Evolutionary conservation across 169 alveolate genomes (phyloP).

Genomic region (Plasmodium reichenowi): DNA sequence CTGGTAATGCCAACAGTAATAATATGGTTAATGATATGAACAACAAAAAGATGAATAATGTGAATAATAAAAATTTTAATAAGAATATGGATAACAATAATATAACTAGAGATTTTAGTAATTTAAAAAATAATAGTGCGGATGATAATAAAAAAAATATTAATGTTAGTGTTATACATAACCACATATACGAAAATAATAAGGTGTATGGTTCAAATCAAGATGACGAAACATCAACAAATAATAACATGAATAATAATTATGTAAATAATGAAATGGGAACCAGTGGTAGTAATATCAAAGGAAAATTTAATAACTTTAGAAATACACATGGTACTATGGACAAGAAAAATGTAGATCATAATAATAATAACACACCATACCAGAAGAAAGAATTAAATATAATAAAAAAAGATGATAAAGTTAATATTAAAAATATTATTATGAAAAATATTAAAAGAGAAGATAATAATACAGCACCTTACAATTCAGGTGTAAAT

Average conservation of each 20-base stretch:
- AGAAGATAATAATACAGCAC: slow-evolving; percentile 13
- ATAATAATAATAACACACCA: neutral
- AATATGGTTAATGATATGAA: neutral
- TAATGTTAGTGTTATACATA: slow-evolving; percentile 36
- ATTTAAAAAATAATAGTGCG: slow-evolving; percentile 2
- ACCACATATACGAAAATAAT: slow-evolving; percentile 22
- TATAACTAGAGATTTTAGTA: neutral
- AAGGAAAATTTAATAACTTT: slow-evolving; percentile 14
- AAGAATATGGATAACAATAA: slow-evolving; percentile 15
- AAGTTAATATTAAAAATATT: slow-evolving; percentile 50
- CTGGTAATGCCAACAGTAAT: neutral
- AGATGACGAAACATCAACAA: neutral
- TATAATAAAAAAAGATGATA: slow-evolving; percentile 39
- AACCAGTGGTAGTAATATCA: neutral
- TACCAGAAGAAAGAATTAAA: slow-evolving; percentile 25
- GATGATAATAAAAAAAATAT: slow-evolving; percentile 31
- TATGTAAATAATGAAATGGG: neutral
- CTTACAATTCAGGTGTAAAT: neutral
- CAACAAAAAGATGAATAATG: slow-evolving; percentile 2
- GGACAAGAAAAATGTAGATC: slow-evolving; percentile 13
- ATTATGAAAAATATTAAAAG: slow-evolving; percentile 58
- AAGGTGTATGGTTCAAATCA: neutral
- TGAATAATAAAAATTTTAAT: slow-evolving; percentile 4
- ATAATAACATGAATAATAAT: slow-evolving; percentile 12
- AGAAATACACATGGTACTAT: slow-evolving; percentile 24